Conservation (phyloP, 2,329 filamentous ascomycete species). For the Exophiala alcalophila region DNA sequence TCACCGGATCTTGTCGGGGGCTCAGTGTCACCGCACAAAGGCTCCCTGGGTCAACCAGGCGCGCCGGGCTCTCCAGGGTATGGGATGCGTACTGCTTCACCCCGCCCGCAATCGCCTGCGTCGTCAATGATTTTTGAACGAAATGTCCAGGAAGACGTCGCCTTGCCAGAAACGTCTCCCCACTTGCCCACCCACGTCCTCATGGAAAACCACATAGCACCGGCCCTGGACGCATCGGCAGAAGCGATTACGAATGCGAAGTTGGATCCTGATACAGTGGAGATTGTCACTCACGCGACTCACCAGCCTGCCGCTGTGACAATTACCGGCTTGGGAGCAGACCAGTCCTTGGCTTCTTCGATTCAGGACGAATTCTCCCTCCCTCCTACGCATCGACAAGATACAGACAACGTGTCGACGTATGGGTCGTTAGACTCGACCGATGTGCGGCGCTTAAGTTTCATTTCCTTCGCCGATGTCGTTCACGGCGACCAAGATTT, state of each 20-base stretch:
- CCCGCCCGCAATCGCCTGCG: constrained; percentile 73
- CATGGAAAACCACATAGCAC: constrained; percentile 89
- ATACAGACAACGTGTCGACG: constrained; percentile 64
- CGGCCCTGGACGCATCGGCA: constrained; percentile 86
- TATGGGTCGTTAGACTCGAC: constrained; percentile 74
- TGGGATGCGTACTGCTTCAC: constrained; percentile 65
- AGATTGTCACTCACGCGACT: constrained; percentile 82
- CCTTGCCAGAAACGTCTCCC: constrained; percentile 67
- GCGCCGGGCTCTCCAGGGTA: constrained; percentile 62
- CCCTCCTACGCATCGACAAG: constrained; percentile 47
- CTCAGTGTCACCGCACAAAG: constrained; percentile 42
- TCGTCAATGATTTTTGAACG: constrained; percentile 83
- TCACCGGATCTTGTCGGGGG: constrained; percentile 42
- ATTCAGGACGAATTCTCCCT: constrained; percentile 54
- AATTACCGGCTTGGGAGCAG: constrained; percentile 53
- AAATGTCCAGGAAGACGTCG: constrained; percentile 77
- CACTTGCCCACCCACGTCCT: constrained; percentile 92
- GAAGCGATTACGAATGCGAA: constrained; percentile 85
- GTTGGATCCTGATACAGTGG: constrained; percentile 81
- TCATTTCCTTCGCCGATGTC: constrained; percentile 95
- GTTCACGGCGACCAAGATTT: constrained; percentile 66
- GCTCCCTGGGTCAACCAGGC: constrained; percentile 31
- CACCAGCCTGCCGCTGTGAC: constrained; percentile 75
- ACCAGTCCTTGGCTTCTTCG: constrained; percentile 37
- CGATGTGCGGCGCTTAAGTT: constrained; percentile 80